Evolutionary conservation across 2,329 filamentous ascomycete genomes (phyloP).

Genomic region (Furcasterigmium furcatum): DNA sequence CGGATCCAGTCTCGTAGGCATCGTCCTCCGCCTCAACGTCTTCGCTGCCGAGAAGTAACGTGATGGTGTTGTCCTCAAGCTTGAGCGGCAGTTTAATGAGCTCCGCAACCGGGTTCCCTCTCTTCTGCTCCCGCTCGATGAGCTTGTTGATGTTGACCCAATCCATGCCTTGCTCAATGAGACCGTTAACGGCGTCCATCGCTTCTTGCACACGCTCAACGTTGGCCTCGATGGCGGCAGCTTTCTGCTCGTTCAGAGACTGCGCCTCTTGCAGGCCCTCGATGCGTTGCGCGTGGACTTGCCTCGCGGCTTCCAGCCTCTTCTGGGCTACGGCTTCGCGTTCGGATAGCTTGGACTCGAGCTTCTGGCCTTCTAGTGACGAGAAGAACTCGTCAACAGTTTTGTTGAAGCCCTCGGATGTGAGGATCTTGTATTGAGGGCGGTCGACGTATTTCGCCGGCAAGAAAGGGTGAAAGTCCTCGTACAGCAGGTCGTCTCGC

Average conservation of each 20-base stretch:
- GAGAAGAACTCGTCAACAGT: conserved; percentile 98
- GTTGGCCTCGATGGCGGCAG: conserved; percentile 87
- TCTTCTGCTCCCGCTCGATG: conserved; percentile 80
- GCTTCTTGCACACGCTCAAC: conserved; percentile 88
- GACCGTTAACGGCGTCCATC: conserved; percentile 84
- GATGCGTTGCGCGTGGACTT: conserved; percentile 81
- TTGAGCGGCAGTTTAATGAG: conserved; percentile 87
- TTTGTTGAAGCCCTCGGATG: conserved; percentile 84
- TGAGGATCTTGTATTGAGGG: conserved; percentile 62
- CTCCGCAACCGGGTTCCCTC: conserved; percentile 79
- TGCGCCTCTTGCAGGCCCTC: conserved; percentile 81
- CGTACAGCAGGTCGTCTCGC: conserved; percentile 64
- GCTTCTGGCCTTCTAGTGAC: conserved; percentile 88
- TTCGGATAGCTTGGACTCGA: conserved; percentile 80
- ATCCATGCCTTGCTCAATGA: conserved; percentile 95
- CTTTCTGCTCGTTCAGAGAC: conserved; percentile 80
- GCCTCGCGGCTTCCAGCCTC: conserved; percentile 80
- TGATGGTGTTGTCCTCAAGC: conserved; percentile 84
- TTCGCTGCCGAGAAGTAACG: conserved; percentile 72
- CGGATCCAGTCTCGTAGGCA: conserved; percentile 62
- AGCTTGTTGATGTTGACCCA: conserved; percentile 90
- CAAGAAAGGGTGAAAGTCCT: conserved; percentile 92
- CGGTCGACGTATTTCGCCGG: conserved; percentile 76
- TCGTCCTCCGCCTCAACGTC: conserved; percentile 60
- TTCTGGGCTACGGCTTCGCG: conserved; percentile 76